Conservation (phyloP, 2,329 filamentous ascomycete genomes). For the Talaromyces sp. region DNA sequence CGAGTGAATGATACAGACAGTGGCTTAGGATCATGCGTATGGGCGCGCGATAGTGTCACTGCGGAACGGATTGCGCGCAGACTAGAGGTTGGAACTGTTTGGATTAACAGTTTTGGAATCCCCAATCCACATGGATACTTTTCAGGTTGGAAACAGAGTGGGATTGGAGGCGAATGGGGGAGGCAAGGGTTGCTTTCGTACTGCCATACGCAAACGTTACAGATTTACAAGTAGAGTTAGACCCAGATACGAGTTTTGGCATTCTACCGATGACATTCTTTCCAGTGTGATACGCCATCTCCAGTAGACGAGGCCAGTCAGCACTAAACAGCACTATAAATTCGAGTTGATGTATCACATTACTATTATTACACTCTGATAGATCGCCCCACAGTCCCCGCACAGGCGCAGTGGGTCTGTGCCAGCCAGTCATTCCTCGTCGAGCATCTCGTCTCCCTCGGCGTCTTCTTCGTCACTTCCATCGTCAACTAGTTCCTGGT, state of each 20-base stretch:
- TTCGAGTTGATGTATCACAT: not conserved
- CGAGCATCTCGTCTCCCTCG: not conserved
- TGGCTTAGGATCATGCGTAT: conserved; percentile 42
- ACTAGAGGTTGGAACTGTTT: conserved; percentile 40
- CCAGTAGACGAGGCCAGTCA: no score
- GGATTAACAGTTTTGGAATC: conserved; percentile 26
- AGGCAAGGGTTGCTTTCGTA: conserved; percentile 18
- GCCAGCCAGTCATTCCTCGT: not conserved
- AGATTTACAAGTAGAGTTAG: conserved; percentile 7
- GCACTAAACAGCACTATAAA: not conserved
- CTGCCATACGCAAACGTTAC: conserved; percentile 14
- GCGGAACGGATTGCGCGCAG: conserved; percentile 36
- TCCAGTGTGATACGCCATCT: not conserved
- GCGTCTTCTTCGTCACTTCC: not conserved
- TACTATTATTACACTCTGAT: no score
- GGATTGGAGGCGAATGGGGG: conserved; percentile 24
- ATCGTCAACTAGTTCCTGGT: not conserved
- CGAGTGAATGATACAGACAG: conserved; percentile 41
- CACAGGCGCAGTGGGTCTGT: not conserved
- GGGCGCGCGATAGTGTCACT: conserved; percentile 42
- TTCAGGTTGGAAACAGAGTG: conserved; percentile 26
- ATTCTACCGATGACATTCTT: not conserved
- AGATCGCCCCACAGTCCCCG: no score
- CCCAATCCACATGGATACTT: conserved; percentile 12
- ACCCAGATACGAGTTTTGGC: not conserved